These are phyloP conservation scores for Nannochloris sp. DNA, from an alignment of 139 green algal species.

Conservation along the genomic window DNA sequence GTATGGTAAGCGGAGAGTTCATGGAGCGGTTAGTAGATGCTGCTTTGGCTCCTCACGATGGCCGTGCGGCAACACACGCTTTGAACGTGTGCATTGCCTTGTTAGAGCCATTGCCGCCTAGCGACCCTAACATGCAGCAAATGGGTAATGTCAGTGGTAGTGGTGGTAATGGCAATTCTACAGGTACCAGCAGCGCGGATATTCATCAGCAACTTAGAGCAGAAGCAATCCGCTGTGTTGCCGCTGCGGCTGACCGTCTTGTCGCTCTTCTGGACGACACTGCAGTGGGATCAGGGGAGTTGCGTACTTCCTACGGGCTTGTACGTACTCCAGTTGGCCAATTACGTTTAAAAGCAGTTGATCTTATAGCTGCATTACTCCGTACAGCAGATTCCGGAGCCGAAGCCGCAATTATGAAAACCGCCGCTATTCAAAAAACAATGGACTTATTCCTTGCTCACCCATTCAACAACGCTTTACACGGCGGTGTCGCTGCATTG, in stretches of 20 bases:
- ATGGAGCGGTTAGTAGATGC: slow-evolving; percentile 29
- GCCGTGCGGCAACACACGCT: slow-evolving; percentile 32
- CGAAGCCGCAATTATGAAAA: slow-evolving; percentile 47
- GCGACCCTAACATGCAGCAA: background rate
- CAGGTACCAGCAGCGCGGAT: background rate
- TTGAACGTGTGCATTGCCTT: slow-evolving; percentile 76
- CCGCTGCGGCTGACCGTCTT: slow-evolving; percentile 40
- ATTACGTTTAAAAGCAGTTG: slow-evolving; percentile 63
- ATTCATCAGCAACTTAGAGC: slow-evolving; percentile 23
- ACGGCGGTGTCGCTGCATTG: slow-evolving; percentile 61
- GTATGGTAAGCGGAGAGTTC: slow-evolving; percentile 38
- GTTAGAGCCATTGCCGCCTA: slow-evolving; percentile 57
- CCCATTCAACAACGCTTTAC: slow-evolving; percentile 90
- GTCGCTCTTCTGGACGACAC: slow-evolving; percentile 42
- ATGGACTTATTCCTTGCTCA: slow-evolving; percentile 68
- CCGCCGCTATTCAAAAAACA: slow-evolving; percentile 39
- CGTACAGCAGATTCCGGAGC: slow-evolving; percentile 44
- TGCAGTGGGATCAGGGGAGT: background rate
- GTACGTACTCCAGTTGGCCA: slow-evolving; percentile 63
- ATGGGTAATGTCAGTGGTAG: no score
- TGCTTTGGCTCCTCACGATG: slow-evolving; percentile 16
- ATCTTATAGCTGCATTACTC: slow-evolving; percentile 73
- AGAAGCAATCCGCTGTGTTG: slow-evolving; percentile 28
- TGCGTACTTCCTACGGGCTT: slow-evolving; percentile 71
- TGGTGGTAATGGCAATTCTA: slow-evolving; percentile 2